A percentile compares a stretch with the other conserved stretches of the same genome.
These are phyloP conservation scores for Yarrowia osloensis DNA, from an alignment of 805 yeast species.

Conservation along the genomic window DNA sequence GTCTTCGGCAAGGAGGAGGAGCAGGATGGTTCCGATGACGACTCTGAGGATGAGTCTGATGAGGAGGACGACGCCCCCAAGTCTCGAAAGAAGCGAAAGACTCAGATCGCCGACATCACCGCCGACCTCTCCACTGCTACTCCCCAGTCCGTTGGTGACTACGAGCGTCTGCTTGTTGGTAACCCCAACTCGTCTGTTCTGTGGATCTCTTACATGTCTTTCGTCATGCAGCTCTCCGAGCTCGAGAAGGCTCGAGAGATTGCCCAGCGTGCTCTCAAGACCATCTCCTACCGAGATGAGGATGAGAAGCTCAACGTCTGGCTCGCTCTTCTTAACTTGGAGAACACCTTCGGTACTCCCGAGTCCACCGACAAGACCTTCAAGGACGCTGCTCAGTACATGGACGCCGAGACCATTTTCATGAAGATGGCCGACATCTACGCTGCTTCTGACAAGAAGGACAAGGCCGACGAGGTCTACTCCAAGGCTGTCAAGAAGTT, in stretches of 20 bases:
- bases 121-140: conserved; percentile 79
- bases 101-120: conserved; percentile 73
- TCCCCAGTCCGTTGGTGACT: conserved; percentile 89
- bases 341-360: conserved; percentile 85
- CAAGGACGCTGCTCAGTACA: conserved; percentile 82
- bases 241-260: conserved; percentile 91
- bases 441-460: conserved; percentile 67
- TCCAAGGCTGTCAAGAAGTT: conserved; percentile 74
- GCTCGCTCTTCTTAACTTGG: conserved; percentile 93
- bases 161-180: conserved; percentile 87
- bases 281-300: conserved; percentile 88
- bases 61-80: conserved; percentile 49
- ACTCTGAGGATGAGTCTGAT: conserved; percentile 58
- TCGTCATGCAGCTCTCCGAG: conserved; percentile 92
- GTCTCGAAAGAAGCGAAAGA: conserved; percentile 45
- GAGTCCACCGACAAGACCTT: conserved; percentile 80
- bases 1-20: conserved; percentile 62
- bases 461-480: conserved; percentile 69
- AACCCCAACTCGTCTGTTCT: conserved; percentile 89
- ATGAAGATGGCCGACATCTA: conserved; percentile 76
- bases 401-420: conserved; percentile 85
- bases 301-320: conserved; percentile 90
- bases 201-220: conserved; percentile 99
- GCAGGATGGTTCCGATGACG: conserved; percentile 46
- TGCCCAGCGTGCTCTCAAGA: conserved; percentile 87